Conservation (phyloP, 2,329 filamentous ascomycete genomes). For the Cryphonectria naterciae region DNA sequence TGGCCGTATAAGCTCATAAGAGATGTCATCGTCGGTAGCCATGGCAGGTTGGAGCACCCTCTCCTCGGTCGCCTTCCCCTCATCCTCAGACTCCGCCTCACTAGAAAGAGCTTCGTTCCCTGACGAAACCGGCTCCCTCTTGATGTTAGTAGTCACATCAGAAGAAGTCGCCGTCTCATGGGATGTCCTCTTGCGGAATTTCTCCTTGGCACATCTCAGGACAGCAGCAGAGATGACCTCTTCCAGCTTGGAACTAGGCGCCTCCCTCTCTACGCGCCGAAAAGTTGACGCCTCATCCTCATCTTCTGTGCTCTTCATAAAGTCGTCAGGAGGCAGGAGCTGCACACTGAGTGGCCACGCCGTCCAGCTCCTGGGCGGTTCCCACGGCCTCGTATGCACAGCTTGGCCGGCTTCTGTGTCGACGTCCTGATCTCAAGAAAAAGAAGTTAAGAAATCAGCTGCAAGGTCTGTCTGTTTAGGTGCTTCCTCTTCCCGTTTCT, state of each 20-base stretch:
- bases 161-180: constrained; percentile 17
- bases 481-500: not conserved
- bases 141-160: not conserved
- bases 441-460: not conserved
- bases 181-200: constrained; percentile 52
- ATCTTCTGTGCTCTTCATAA: constrained; percentile 52
- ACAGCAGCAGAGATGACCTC: constrained; percentile 72
- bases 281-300: constrained; percentile 57
- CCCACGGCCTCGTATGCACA: constrained; percentile 45
- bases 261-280: constrained; percentile 45
- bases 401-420: constrained; percentile 35
- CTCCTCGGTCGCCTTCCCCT: not conserved
- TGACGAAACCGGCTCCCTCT: constrained; percentile 25
- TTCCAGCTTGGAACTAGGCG: constrained; percentile 66
- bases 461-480: not conserved
- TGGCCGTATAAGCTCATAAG: constrained; percentile 67
- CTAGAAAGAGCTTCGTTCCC: constrained; percentile 24
- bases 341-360: constrained; percentile 77
- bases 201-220: constrained; percentile 69
- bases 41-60: constrained; percentile 54
- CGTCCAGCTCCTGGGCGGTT: constrained; percentile 69
- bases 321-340: constrained; percentile 62
- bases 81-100: constrained; percentile 9
- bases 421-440: constrained; percentile 33
- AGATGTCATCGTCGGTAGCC: constrained; percentile 72